These are phyloP conservation scores for Yarrowia sp. DNA, from an alignment of 805 yeast genomes.

Conservation along the genomic window DNA sequence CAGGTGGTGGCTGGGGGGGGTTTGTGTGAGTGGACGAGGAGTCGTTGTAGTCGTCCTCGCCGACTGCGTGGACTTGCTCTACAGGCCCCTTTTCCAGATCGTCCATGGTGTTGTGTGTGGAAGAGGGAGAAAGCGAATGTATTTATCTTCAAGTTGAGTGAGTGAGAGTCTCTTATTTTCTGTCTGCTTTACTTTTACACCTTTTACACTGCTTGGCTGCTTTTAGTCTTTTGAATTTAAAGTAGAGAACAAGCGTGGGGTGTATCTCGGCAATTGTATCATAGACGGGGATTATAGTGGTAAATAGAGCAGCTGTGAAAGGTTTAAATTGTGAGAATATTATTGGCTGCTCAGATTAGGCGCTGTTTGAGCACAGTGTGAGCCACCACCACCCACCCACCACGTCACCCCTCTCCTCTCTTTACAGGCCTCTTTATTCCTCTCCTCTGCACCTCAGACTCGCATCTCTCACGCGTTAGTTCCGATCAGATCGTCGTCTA, in stretches of 20 bases:
- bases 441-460: background rate
- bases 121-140: background rate
- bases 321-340: no score
- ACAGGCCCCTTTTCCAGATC: constrained; percentile 30
- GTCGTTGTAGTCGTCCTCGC: constrained; percentile 2
- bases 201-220: background rate
- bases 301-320: no score
- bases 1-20: constrained; percentile 37
- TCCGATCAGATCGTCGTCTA: constrained; percentile 36
- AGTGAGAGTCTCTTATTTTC: no score
- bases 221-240: constrained; percentile 9
- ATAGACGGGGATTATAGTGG: background rate
- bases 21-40: constrained; percentile 16
- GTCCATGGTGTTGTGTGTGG: constrained; percentile 9
- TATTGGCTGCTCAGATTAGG: no score
- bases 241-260: constrained; percentile 31
- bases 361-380: no score
- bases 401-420: background rate
- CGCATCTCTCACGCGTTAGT: constrained; percentile 28
- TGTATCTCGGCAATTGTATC: constrained; percentile 2
- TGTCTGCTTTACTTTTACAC: no score
- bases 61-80: background rate
- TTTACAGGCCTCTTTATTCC: background rate
- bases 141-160: background rate
- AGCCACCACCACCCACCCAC: background rate